These are phyloP conservation scores for Acacia concinna DNA, from an alignment of 331 rosid genomes.

Conservation along the genomic window DNA sequence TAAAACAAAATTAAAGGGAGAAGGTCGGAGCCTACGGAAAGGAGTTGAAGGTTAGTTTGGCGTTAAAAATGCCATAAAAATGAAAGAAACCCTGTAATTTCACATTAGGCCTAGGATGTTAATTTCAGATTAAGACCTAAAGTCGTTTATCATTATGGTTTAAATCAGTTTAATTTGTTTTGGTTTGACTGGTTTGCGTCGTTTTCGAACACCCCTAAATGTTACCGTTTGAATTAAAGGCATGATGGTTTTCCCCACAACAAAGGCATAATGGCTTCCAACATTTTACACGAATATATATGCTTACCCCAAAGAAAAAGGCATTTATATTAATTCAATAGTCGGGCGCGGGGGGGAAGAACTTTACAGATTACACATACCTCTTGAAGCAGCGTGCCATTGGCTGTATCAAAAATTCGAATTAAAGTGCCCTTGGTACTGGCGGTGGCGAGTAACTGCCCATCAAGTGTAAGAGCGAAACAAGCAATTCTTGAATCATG, in stretches of 20 bases:
- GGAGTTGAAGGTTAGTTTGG: background rate
- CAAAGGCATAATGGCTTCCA: background rate
- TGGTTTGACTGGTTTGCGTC: background rate
- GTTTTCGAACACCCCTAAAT: background rate
- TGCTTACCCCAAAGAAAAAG: background rate
- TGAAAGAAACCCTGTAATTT: background rate
- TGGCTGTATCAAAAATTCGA: constrained; percentile 63
- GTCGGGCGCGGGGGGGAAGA: no score
- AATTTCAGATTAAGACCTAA: background rate
- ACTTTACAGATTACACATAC: constrained; percentile 35
- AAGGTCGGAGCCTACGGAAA: background rate
- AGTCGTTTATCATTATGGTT: background rate
- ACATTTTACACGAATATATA: background rate
- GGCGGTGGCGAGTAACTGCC: constrained; percentile 71
- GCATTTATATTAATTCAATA: background rate
- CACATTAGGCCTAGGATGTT: background rate
- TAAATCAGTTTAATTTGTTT: background rate
- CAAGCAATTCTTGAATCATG: constrained; percentile 79
- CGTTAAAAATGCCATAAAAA: background rate
- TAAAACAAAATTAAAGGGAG: background rate
- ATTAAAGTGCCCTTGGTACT: constrained; percentile 80
- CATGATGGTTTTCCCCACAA: background rate
- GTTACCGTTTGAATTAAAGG: background rate
- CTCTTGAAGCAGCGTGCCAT: constrained; percentile 76
- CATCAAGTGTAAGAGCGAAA: constrained; percentile 83